Evolutionary conservation across 106 monocot species (phyloP), one percentile per base, ranked within the genome.

Genomic region (Gastrodia elata): DNA sequence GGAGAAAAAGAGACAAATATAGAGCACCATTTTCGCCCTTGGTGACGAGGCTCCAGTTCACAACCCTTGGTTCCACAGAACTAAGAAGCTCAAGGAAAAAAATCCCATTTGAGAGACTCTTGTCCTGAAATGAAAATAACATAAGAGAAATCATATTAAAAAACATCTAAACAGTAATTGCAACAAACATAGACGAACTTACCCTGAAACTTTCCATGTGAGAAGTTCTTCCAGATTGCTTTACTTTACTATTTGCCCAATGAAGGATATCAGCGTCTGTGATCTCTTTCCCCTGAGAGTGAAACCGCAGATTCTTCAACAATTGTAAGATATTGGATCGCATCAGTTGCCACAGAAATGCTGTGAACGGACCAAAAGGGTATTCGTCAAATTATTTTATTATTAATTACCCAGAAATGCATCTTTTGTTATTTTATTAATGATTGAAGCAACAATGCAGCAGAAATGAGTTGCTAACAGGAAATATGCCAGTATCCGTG

Each of bases 271-370:
- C 91, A 79, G 83, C 84, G 84, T 98, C 97, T 8, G 84, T 83
- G 4, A 93, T 93, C 77, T 98, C 97, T 80, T 88, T 93, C 18
- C 84, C 90, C 67, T 85, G 86, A 5, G 97, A 93, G 71, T 90
- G 90, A 61, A 41, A 85, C 77, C 91, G 84, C 91, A 98, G 65
- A 48, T 93, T 98, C 76, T 93, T 98, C 25, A 98, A 61, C 30
- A 98, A 81, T 80, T 98, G 90, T 77, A 98, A 88, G 9, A 93
- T 98, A 70, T 97, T 97, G 77, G 75, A 93, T 35, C 97, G 79
- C 97, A 97, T 97, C 80, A 97, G 80, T 69, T 97, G 97, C 93
- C 93, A 98, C 44, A 98, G 71, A 80, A 75, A 93, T 56, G 97
- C 97, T 98, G 84, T 75, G 79, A 79, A 77, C 32, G 68, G 9